Conservation (phyloP, 139 green algal species). For the Edaphochlamys debaryana region DNA sequence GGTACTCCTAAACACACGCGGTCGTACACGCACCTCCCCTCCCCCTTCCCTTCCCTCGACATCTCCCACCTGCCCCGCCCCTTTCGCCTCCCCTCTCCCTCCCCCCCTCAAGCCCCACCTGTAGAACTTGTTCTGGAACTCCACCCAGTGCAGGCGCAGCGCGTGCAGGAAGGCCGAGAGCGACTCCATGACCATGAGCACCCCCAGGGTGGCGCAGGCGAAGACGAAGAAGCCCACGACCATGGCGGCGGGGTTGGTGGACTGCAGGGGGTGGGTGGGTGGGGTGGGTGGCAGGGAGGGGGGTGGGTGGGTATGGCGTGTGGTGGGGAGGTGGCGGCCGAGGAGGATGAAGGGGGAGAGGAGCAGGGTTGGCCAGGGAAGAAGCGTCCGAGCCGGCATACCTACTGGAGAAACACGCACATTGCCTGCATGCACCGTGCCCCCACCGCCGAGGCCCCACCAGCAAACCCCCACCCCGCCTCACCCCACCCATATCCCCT, state of each 20-base stretch:
- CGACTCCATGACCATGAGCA: conserved; percentile 99
- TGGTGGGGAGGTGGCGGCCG: background rate
- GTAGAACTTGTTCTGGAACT: conserved; percentile 89
- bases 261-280: background rate
- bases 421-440: too few species aligned
- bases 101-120: too few species aligned
- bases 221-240: conserved; percentile 91
- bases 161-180: conserved; percentile 98
- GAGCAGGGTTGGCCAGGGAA: too few species aligned
- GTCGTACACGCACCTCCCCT: too few species aligned
- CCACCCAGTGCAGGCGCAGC: conserved; percentile 96
- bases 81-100: conserved; percentile 90
- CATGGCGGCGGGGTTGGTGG: background rate
- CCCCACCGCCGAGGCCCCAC: too few species aligned
- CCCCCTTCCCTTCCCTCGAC: too few species aligned
- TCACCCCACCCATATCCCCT: too few species aligned
- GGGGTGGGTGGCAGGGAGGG: background rate
- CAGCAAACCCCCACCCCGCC: background rate
- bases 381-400: too few species aligned
- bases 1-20: too few species aligned
- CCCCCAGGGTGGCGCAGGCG: conserved; percentile 88
- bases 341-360: too few species aligned
- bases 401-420: too few species aligned
- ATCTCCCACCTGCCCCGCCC: too few species aligned
- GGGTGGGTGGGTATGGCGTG: background rate